Evolutionary conservation across 495 filamentous ascomycete species (phyloP), one percentile per base, ranked within the genome.

Genomic region (Neurospora sp.): DNA sequence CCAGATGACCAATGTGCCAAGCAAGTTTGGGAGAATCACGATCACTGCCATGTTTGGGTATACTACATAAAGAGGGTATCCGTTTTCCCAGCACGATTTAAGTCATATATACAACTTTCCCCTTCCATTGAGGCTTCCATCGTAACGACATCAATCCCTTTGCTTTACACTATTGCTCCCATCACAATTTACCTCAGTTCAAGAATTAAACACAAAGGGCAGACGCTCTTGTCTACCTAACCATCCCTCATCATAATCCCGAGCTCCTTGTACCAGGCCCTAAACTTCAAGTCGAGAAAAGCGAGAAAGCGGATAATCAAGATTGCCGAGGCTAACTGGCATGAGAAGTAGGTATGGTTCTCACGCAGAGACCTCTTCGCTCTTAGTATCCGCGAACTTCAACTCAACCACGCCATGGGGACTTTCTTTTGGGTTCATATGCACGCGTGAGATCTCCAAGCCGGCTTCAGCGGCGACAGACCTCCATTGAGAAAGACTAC

Each of bases 361-460:
- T 21, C 3, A 21, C 8, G n/a, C 43, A 59, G 21, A 28, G 48
- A 24, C 48, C 5, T 59, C 11, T 28, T 59, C 48, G 21, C 11
- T 7, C 11, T 5, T 6, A 6, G 21, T 0, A 1, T 28, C 21
- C 11, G 21, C 48, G 11, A 79, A n/a, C 71, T 66, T 71, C 48
- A 78, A 59, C 75, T 81, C 79, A n/a, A 81, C 19, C 9, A 81
- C 75, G 0, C 74, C 79, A 70, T 81, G 78, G 28, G 74, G 43
- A 71, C 78, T 79, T 36, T 66, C 77, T 21, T 40, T 70, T 0
- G 48, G 48, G 34, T 80, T 74, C 38, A 73, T 48, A n/a, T 43
- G 82, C 36, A 84, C 77, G n/a, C 75, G 79, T 17, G 78, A 75
- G 7, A 84, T 66, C 37, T 73, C 72, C 72, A 85, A 48, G 4